Evolutionary conservation across 305 asterid species (phyloP).

Genomic region (Fraxinus paxiana): DNA sequence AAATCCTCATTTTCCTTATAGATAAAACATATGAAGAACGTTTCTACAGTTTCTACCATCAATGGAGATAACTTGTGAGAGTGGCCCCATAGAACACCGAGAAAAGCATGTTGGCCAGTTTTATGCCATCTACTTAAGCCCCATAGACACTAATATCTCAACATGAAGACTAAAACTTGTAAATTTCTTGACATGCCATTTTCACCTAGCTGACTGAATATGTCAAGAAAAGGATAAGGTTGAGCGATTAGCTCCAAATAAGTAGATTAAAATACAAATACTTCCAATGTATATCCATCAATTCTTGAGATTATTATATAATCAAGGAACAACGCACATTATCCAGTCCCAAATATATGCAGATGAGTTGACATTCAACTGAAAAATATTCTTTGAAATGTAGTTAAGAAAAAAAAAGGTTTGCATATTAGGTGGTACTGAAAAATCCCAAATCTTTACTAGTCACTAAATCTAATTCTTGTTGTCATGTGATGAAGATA

Average conservation of each 20-base stretch:
- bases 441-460: background rate
- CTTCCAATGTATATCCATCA: background rate
- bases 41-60: background rate
- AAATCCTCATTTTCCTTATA: background rate
- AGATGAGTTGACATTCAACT: conserved; percentile 2
- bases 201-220: background rate
- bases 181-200: conserved; percentile 5
- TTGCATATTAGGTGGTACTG: background rate
- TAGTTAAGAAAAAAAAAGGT: background rate
- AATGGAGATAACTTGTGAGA: background rate
- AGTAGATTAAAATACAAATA: background rate
- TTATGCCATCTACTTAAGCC: conserved; percentile 7
- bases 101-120: background rate
- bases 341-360: background rate
- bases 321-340: background rate
- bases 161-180: background rate
- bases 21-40: background rate
- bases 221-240: background rate
- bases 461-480: background rate
- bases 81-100: background rate
- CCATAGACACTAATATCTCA: conserved; percentile 1
- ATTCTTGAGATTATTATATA: background rate
- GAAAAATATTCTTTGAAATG: background rate
- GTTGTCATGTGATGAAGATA: conserved; percentile 5
- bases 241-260: background rate